These are phyloP conservation scores for Bryum argenteum DNA, from an alignment of 225 moss, liverwort and hornwort species.

Conservation along the genomic window DNA sequence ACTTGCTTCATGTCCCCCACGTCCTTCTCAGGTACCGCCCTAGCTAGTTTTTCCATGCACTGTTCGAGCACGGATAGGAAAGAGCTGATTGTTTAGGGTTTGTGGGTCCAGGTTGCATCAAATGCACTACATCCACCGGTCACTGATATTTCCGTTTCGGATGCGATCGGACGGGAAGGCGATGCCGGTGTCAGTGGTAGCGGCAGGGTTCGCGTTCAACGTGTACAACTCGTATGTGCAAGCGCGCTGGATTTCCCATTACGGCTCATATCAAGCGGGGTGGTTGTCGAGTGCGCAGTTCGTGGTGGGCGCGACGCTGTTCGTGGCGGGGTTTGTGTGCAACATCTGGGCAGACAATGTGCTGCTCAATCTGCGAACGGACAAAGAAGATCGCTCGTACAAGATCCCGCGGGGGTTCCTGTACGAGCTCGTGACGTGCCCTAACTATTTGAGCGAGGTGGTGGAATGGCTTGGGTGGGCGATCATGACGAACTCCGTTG, in stretches of 20 bases:
- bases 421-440: slow-evolving; percentile 64
- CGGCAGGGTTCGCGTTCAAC: slow-evolving; percentile 57
- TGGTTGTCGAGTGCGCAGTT: slow-evolving; percentile 84
- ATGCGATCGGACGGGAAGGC: slow-evolving; percentile 83
- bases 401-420: slow-evolving; percentile 74
- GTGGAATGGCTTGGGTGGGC: slow-evolving; percentile 96
- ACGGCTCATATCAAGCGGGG: slow-evolving; percentile 52
- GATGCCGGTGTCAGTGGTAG: slow-evolving; percentile 61
- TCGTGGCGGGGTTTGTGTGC: slow-evolving; percentile 58
- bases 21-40: slow-evolving; percentile 58
- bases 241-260: slow-evolving; percentile 86
- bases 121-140: slow-evolving; percentile 84
- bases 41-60: too few species aligned
- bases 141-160: slow-evolving; percentile 76
- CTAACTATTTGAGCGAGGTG: slow-evolving; percentile 82
- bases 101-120: slow-evolving; percentile 56
- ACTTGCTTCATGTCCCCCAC: slow-evolving; percentile 58
- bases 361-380: slow-evolving; percentile 58
- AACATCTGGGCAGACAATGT: slow-evolving; percentile 89
- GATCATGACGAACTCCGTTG: slow-evolving; percentile 76
- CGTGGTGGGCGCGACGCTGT: slow-evolving; percentile 55
- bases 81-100: slow-evolving; percentile 18
- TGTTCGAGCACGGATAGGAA: neutral
- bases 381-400: slow-evolving; percentile 73
- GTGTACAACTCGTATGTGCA: slow-evolving; percentile 73